Conservation (phyloP, 2,329 filamentous ascomycete genomes). For the Aureobasidium sp. region DNA sequence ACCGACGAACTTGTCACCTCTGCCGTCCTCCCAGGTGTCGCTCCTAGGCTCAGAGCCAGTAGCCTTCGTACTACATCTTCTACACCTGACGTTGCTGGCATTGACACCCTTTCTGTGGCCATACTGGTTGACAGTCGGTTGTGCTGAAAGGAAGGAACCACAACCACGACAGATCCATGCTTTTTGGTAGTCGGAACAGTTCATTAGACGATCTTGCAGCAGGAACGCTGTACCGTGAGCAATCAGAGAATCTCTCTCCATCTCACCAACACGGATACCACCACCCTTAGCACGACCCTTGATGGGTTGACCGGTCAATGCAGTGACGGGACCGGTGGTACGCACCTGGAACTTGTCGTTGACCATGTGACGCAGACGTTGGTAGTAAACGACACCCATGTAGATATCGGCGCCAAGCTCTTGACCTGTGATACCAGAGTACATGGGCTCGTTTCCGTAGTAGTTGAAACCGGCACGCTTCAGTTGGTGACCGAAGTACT, state of each 20-base stretch:
- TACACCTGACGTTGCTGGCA: constrained; percentile 27
- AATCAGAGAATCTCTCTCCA: constrained; percentile 93
- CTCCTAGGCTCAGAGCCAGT: constrained; percentile 37
- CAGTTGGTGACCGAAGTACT: constrained; percentile 94
- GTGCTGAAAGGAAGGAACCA: constrained; percentile 83
- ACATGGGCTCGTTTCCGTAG: constrained; percentile 97
- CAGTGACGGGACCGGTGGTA: constrained; percentile 87
- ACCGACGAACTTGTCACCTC: constrained; percentile 75
- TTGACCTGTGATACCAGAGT: constrained; percentile 91
- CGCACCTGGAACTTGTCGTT: constrained; percentile 99
- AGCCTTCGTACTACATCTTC: constrained; percentile 29
- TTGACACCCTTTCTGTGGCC: constrained; percentile 23
- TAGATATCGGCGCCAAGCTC: constrained; percentile 95
- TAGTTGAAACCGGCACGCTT: constrained; percentile 96
- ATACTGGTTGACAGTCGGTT: constrained; percentile 58
- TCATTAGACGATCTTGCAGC: constrained; percentile 89
- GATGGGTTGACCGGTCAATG: constrained; percentile 89
- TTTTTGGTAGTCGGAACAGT: constrained; percentile 89
- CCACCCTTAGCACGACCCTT: constrained; percentile 94
- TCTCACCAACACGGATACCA: constrained; percentile 98
- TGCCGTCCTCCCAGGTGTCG: constrained; percentile 78
- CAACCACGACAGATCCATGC: constrained; percentile 86
- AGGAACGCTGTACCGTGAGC: constrained; percentile 94
- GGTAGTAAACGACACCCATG: constrained; percentile 95
- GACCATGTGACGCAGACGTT: constrained; percentile 97